These are phyloP conservation scores for Naematelia encephala DNA, from an alignment of 768 basidiomycete genomes.

Conservation along the genomic window DNA sequence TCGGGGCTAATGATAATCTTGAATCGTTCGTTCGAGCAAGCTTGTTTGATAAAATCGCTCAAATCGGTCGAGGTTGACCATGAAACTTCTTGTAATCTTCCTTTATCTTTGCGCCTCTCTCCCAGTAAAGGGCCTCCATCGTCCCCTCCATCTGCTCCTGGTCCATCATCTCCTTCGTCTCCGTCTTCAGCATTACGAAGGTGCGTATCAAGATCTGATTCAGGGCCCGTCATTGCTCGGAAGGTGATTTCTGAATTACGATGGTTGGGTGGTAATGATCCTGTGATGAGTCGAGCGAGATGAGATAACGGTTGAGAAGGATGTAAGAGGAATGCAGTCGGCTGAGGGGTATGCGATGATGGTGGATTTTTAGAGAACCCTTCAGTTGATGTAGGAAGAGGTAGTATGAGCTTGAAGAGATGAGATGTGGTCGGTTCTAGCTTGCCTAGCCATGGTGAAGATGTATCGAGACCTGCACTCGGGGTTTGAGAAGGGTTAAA, in stretches of 20 bases:
- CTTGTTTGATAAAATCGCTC: conserved; percentile 65
- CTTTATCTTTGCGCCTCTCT: conserved; percentile 29
- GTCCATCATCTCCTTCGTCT: neutral
- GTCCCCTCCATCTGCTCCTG: neutral
- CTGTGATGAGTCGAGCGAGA: conserved; percentile 59
- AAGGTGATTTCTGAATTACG: conserved; percentile 43
- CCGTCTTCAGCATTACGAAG: conserved; percentile 28
- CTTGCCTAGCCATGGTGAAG: conserved; percentile 55
- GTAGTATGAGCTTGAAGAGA: conserved; percentile 65
- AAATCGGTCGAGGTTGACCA: conserved; percentile 67
- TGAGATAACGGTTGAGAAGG: conserved; percentile 69
- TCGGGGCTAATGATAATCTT: conserved; percentile 53
- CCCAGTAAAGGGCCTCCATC: conserved; percentile 49
- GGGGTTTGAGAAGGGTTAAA: conserved; percentile 40
- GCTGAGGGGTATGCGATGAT: conserved; percentile 38
- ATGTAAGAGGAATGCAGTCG: conserved; percentile 62
- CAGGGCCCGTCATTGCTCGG: conserved; percentile 44
- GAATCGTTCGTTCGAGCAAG: conserved; percentile 60
- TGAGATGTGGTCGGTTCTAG: conserved; percentile 63
- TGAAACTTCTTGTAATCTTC: conserved; percentile 51
- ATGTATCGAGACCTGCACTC: conserved; percentile 17
- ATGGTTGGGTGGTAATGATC: conserved; percentile 44
- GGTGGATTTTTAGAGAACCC: neutral
- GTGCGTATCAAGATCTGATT: conserved; percentile 38
- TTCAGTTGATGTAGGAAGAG: conserved; percentile 49